Conservation (phyloP, 2,329 filamentous ascomycete species). For the Sporothrix mexicana region DNA sequence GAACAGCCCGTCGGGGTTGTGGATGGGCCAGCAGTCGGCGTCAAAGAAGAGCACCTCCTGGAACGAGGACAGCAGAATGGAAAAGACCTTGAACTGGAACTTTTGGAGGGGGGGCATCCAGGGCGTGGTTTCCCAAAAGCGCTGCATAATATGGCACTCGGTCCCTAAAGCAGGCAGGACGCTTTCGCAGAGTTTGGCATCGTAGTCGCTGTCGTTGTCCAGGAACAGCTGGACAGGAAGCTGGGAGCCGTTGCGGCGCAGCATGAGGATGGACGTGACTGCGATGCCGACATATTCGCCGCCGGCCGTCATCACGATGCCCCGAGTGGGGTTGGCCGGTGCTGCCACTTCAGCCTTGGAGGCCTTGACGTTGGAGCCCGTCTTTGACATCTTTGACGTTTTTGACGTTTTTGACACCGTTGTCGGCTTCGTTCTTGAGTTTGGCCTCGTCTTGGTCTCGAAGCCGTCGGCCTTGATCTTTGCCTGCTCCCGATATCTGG, state of each 20-base stretch:
- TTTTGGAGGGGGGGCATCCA: constrained; percentile 44
- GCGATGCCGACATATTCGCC: constrained; percentile 56
- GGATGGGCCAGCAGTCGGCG: constrained; percentile 59
- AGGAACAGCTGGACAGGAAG: constrained; percentile 54
- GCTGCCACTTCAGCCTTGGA: neutral
- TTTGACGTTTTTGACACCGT: neutral
- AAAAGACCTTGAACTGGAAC: constrained; percentile 63
- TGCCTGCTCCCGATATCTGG: neutral
- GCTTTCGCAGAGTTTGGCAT: constrained; percentile 43
- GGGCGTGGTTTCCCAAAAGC: constrained; percentile 40
- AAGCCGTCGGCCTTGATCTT: neutral
- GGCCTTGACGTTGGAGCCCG: neutral
- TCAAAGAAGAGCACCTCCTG: constrained; percentile 65
- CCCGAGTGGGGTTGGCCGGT: constrained; percentile 43
- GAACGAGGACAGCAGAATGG: constrained; percentile 64
- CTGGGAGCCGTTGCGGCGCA: constrained; percentile 56
- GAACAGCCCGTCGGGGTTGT: constrained; percentile 51
- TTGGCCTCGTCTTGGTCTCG: neutral
- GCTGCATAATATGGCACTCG: constrained; percentile 45
- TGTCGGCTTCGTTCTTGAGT: neutral
- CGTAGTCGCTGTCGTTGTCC: constrained; percentile 44
- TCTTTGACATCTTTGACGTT: neutral
- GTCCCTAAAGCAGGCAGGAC: constrained; percentile 43
- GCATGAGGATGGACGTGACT: constrained; percentile 57
- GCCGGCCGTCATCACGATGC: constrained; percentile 58